Percentiles rank a stretch among this genome's conserved stretches.
These are phyloP conservation scores for Vaccinium macrocarpon DNA, from an alignment of 148 eudicot genomes.

Conservation along the genomic window DNA sequence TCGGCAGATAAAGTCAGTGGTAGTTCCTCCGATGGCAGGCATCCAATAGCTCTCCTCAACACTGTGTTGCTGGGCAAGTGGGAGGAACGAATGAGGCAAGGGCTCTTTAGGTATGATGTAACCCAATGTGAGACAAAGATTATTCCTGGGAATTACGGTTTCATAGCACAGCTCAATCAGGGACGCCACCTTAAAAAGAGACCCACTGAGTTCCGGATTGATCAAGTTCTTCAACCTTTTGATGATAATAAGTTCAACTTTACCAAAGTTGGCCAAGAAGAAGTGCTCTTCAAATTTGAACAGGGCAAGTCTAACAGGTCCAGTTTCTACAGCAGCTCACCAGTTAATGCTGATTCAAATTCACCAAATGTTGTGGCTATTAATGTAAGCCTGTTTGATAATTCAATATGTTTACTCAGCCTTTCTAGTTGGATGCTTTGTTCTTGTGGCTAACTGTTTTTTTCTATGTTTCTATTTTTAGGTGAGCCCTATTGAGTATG, in stretches of 20 bases:
- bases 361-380: constrained; percentile 82
- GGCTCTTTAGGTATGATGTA: constrained; percentile 58
- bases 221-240: constrained; percentile 83
- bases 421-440: not conserved
- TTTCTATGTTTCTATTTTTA: constrained; percentile 23
- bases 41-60: constrained; percentile 32
- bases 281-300: constrained; percentile 73
- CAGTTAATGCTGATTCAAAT: constrained; percentile 35
- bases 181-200: constrained; percentile 88
- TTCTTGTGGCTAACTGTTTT: not conserved
- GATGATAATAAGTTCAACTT: constrained; percentile 83
- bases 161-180: constrained; percentile 86
- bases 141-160: constrained; percentile 70
- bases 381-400: constrained; percentile 46
- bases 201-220: constrained; percentile 86
- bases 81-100: constrained; percentile 46
- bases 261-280: constrained; percentile 89
- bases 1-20: constrained; percentile 11
- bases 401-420: not conserved
- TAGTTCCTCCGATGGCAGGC: constrained; percentile 12
- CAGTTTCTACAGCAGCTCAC: constrained; percentile 45
- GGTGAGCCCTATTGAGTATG: constrained; percentile 97
- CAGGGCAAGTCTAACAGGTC: constrained; percentile 39
- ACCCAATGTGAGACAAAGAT: constrained; percentile 60
- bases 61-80: constrained; percentile 44